A percentile compares a stretch with the other conserved stretches of the same genome.
Conservation (phyloP, 768 basidiomycete genomes). For the Leccinum disarticulatum region DNA sequence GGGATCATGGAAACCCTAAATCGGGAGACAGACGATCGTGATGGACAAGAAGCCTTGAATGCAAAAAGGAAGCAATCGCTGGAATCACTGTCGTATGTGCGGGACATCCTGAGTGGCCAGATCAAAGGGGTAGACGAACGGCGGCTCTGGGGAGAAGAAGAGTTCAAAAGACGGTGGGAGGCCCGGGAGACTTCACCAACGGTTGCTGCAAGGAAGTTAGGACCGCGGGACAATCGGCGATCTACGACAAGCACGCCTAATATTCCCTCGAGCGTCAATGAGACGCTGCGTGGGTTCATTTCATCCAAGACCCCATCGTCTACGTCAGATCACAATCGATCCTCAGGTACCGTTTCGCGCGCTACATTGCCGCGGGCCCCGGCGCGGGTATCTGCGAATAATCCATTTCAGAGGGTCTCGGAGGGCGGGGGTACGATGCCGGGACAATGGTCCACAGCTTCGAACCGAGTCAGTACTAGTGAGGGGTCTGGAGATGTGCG, state of each 20-base stretch:
- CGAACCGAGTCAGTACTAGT: conserved; percentile 1
- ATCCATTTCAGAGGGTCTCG: conserved; percentile 29
- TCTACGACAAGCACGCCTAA: conserved; percentile 9
- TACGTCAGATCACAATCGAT: conserved; percentile 13
- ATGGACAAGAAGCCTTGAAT: conserved; percentile 41
- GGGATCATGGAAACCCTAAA: conserved; percentile 76
- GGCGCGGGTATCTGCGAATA: conserved; percentile 27
- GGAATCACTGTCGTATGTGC: conserved; percentile 73
- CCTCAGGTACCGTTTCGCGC: conserved; percentile 18
- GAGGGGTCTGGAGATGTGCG: conserved; percentile 10
- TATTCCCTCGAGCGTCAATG: conserved; percentile 21
- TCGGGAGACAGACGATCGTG: conserved; percentile 44
- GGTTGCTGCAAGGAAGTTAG: conserved; percentile 21
- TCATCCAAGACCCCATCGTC: conserved; percentile 14
- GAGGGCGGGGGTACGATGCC: conserved; percentile 10
- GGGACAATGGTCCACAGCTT: conserved; percentile 3
- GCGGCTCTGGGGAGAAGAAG: conserved; percentile 58
- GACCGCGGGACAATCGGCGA: conserved; percentile 14
- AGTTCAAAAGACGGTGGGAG: conserved; percentile 40
- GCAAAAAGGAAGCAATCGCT: conserved; percentile 59
- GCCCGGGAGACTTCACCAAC: conserved; percentile 25
- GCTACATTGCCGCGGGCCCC: conserved; percentile 21
- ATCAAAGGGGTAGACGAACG: conserved; percentile 61
- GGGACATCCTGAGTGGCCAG: conserved; percentile 65
- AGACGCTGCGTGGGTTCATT: conserved; percentile 20